Percentiles rank a stretch among this genome's conserved stretches.
Conservation (phyloP, 805 yeast species). For the Wickerhamiella allomyrinae region DNA sequence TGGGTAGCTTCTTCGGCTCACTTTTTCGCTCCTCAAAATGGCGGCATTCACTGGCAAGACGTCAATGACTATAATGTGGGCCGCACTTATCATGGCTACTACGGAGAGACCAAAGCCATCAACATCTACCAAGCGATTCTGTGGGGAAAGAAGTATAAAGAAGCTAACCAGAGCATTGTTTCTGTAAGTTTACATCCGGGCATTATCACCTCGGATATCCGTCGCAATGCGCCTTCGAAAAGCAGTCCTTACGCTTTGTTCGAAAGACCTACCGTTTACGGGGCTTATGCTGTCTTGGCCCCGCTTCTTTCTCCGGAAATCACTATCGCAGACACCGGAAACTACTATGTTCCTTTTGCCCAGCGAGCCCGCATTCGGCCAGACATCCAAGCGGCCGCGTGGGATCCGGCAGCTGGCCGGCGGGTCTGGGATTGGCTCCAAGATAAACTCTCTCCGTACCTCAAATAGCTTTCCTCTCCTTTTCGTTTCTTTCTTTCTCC, state of each 20-base stretch:
- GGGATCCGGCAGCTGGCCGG: conserved; percentile 16
- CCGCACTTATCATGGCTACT: conserved; percentile 17
- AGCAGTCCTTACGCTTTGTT: conserved; percentile 9
- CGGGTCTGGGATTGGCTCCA: conserved; percentile 26
- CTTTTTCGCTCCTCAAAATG: conserved; percentile 20
- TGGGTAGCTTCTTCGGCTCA: conserved; percentile 35
- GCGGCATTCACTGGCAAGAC: conserved; percentile 30
- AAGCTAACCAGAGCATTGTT: conserved; percentile 17
- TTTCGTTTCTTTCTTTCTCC: too few relatives aligned
- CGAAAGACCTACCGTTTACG: conserved; percentile 24
- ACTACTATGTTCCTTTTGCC: conserved; percentile 33
- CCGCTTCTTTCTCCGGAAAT: conserved; percentile 29
- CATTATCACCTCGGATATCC: conserved; percentile 26
- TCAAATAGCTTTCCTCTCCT: background rate
- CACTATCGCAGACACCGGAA: conserved; percentile 24
- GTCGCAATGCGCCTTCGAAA: conserved; percentile 17
- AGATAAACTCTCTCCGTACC: background rate
- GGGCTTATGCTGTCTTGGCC: conserved; percentile 33
- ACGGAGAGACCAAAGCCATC: conserved; percentile 36
- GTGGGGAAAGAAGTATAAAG: conserved; percentile 25
- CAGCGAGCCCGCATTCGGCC: conserved; percentile 24
- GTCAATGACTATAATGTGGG: conserved; percentile 19
- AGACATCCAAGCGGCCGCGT: conserved; percentile 26
- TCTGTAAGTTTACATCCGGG: conserved; percentile 32
- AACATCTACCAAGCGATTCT: conserved; percentile 27